phyloP scores from a whole-genome alignment of 169 alveolate species.

The Plasmodium vivax region DNA sequence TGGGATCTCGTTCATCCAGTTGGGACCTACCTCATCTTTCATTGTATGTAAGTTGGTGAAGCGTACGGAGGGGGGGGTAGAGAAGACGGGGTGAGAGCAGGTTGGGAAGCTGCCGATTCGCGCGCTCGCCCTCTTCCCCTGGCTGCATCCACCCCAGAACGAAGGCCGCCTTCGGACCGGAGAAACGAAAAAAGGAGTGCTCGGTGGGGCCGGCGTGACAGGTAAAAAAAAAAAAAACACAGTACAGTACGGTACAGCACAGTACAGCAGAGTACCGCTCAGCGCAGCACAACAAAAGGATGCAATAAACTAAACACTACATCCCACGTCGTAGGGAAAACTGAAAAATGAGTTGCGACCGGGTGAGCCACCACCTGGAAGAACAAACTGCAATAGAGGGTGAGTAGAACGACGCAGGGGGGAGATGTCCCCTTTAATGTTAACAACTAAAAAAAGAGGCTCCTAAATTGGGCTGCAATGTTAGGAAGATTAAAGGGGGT shows the following conservation, averaged over 20 bases:
- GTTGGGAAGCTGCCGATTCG: neutral
- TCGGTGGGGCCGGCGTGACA: neutral
- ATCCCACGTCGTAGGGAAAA: neutral
- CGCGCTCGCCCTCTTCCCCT: neutral
- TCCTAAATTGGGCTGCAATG: neutral
- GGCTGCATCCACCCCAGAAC: neutral
- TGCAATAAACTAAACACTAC: neutral
- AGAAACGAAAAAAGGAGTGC: neutral
- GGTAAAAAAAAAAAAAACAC: neutral
- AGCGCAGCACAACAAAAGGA: neutral
- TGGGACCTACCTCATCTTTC: conserved; percentile 69
- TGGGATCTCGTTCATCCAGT: neutral
- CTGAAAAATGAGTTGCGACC: neutral
- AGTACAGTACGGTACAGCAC: neutral
- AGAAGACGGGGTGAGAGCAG: neutral
- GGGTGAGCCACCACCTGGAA: neutral
- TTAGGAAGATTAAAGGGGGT: neutral
- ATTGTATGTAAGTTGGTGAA: conserved; percentile 3
- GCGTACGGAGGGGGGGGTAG: neutral
- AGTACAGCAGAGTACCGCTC: too few relatives aligned
- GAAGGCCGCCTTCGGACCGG: neutral
- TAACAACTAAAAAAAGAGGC: neutral
- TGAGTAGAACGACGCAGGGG: neutral
- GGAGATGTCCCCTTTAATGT: neutral
- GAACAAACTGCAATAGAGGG: neutral